Evolutionary conservation across 345 rosid genomes (phyloP).

Genomic region (Noccaea bulbosa): DNA sequence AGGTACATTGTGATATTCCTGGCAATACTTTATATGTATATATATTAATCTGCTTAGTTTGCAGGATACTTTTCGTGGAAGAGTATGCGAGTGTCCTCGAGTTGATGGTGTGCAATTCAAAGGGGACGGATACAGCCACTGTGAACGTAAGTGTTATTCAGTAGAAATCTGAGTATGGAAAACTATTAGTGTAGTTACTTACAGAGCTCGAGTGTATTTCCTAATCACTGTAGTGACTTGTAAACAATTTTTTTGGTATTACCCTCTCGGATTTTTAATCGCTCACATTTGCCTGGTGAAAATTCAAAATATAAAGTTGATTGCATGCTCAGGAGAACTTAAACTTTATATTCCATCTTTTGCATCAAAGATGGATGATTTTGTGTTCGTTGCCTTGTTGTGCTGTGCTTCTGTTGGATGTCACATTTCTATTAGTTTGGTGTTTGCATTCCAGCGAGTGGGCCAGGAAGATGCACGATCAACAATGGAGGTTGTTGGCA

Average conservation of each 20-base stretch:
- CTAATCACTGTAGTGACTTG: background rate
- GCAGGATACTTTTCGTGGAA: conserved; percentile 98
- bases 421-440: background rate
- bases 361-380: conserved; percentile 7
- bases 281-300: conserved; percentile 25
- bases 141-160: conserved; percentile 68
- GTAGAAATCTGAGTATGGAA: background rate
- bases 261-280: conserved; percentile 6
- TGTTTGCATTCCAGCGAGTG: conserved; percentile 53
- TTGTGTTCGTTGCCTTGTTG: background rate
- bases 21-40: background rate
- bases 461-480: conserved; percentile 67
- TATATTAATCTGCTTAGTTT: conserved; percentile 11
- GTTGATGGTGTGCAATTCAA: conserved; percentile 94
- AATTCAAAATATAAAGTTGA: conserved; percentile 1
- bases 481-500: conserved; percentile 85
- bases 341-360: background rate
- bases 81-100: conserved; percentile 87
- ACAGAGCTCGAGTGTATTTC: conserved; percentile 35
- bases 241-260: background rate
- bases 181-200: conserved; percentile 48
- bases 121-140: conserved; percentile 94
- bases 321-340: background rate
- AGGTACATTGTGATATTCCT: conserved; percentile 52
- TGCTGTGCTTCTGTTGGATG: conserved; percentile 15